Evolutionary conservation across 345 rosid species (phyloP).

Genomic region (Populus pruinosa): DNA sequence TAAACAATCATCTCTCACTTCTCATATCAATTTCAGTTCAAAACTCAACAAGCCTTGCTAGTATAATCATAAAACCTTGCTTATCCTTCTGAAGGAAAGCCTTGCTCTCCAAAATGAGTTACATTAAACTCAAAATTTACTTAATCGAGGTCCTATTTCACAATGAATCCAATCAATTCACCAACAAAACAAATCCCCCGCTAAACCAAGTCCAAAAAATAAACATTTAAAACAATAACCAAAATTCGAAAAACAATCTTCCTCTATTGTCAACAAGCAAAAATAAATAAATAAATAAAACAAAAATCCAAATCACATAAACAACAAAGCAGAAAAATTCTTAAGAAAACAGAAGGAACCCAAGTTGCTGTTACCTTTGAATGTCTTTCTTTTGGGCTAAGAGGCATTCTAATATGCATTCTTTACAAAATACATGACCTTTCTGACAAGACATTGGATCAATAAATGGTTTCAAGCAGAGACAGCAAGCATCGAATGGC

Average conservation of each 20-base stretch:
- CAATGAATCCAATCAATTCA: neutral
- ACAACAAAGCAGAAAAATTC: no score
- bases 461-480: constrained; percentile 86
- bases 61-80: no score
- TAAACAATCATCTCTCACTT: no score
- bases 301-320: neutral
- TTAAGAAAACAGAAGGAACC: neutral
- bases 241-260: neutral
- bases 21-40: no score
- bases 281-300: neutral
- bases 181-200: neutral
- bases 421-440: constrained; percentile 88
- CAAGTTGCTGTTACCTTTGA: constrained; percentile 43
- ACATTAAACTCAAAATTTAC: no score
- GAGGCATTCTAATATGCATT: constrained; percentile 86
- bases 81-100: no score
- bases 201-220: neutral
- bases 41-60: no score
- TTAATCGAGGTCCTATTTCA: neutral
- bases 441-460: constrained; percentile 88
- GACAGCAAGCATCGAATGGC: constrained; percentile 92
- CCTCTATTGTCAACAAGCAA: neutral
- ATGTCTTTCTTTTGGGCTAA: constrained; percentile 88
- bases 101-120: no score
- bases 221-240: neutral